A percentile compares a stretch with the other conserved stretches of the same genome.
Conservation (phyloP, 768 basidiomycete species). For the Tulasnella sp. region DNA sequence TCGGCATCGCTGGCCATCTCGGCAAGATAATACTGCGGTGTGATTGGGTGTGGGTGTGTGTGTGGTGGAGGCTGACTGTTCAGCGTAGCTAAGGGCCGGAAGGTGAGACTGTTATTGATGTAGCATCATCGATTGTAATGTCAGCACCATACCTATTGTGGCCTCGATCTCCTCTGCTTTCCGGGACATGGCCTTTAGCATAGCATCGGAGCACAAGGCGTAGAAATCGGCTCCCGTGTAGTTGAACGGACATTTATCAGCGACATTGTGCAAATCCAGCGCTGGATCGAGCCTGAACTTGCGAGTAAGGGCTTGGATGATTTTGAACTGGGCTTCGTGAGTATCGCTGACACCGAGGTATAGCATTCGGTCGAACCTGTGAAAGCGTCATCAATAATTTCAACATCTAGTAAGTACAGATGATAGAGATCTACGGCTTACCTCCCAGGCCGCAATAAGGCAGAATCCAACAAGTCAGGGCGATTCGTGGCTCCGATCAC, state of each 20-base stretch:
- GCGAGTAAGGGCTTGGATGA: slow-evolving; percentile 80
- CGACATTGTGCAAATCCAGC: slow-evolving; percentile 52
- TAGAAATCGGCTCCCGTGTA: slow-evolving; percentile 98
- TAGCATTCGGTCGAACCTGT: slow-evolving; percentile 90
- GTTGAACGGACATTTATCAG: slow-evolving; percentile 75
- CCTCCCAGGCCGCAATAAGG: slow-evolving; percentile 81
- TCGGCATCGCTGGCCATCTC: slow-evolving; percentile 67
- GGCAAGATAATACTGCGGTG: slow-evolving; percentile 81
- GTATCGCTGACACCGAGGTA: slow-evolving; percentile 89
- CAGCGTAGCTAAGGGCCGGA: slow-evolving; percentile 22
- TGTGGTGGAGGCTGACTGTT: slow-evolving; percentile 40
- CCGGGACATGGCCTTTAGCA: slow-evolving; percentile 88
- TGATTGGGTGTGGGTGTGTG: slow-evolving; percentile 55
- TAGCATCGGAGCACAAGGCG: slow-evolving; percentile 91
- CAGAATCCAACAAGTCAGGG: slow-evolving; percentile 84
- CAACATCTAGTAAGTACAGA: background rate
- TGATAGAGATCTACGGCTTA: slow-evolving; percentile 27
- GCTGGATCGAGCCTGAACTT: slow-evolving; percentile 75
- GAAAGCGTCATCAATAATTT: no score
- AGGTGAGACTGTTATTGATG: slow-evolving; percentile 8
- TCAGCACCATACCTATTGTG: slow-evolving; percentile 47
- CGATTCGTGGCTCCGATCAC: slow-evolving; percentile 95
- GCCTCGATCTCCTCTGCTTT: slow-evolving; percentile 71
- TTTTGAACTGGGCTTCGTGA: slow-evolving; percentile 73
- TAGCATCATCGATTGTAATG: background rate